Percentiles rank a stretch among this genome's conserved stretches.
phyloP scores from a whole-genome alignment of 441 rosid species.

The Sinapis alba region DNA sequence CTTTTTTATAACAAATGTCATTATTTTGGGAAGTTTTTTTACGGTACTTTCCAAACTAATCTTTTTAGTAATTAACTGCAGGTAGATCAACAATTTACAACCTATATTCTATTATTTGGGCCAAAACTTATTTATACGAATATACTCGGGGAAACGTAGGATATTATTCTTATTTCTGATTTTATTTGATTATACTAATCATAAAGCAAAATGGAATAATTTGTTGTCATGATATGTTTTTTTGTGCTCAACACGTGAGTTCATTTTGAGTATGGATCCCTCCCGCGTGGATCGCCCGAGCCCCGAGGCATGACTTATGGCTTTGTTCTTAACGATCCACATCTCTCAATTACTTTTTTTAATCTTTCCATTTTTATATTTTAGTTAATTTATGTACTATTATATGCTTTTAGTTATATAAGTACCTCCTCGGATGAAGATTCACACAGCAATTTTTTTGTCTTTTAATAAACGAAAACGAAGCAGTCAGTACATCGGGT shows the following conservation, averaged over 20 bases:
- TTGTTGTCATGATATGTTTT: slow-evolving; percentile 1
- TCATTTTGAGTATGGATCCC: slow-evolving; percentile 3
- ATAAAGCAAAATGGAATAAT: slow-evolving; percentile 24
- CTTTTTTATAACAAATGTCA: background rate
- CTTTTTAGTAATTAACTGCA: background rate
- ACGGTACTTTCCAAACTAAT: too few relatives aligned
- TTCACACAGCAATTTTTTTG: background rate
- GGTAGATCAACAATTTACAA: background rate
- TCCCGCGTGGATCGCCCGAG: slow-evolving; percentile 13
- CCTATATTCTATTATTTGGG: background rate
- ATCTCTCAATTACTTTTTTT: background rate
- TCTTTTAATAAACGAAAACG: background rate
- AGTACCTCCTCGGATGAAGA: background rate
- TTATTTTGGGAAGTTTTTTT: background rate
- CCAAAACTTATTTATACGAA: background rate
- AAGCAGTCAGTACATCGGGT: background rate
- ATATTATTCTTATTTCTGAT: too few relatives aligned
- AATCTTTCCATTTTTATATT: background rate
- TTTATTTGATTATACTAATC: background rate
- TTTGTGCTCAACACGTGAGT: slow-evolving; percentile 31
- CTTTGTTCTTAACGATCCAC: slow-evolving; percentile 30
- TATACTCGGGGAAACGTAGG: background rate
- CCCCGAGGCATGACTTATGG: slow-evolving; percentile 9
- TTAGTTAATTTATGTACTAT: background rate
- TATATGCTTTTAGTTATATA: background rate